phyloP scores from a whole-genome alignment of 1,284 basidiomycete genomes.

The Cystobasidium slooffiae region DNA sequence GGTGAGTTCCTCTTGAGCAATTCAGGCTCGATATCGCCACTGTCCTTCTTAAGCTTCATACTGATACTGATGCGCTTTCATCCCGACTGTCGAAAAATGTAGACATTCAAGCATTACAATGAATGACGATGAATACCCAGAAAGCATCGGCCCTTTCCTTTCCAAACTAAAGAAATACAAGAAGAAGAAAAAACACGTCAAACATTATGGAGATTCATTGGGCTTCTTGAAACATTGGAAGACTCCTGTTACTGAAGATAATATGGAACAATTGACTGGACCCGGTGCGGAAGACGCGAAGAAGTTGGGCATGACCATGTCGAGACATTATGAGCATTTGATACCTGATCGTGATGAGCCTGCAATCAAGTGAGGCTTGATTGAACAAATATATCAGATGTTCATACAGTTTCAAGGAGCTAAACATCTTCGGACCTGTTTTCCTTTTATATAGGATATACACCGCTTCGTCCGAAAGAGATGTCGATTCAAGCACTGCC shows the following conservation, averaged over 20 bases:
- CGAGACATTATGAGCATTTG: constrained; percentile 56
- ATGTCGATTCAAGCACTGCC: constrained; percentile 58
- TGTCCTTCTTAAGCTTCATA: neutral
- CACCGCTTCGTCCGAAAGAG: constrained; percentile 58
- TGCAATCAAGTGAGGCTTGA: constrained; percentile 39
- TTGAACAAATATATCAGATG: constrained; percentile 52
- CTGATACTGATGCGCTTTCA: neutral
- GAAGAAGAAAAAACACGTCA: constrained; percentile 48
- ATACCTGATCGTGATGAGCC: constrained; percentile 54
- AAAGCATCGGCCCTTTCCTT: constrained; percentile 59
- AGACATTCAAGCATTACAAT: constrained; percentile 58
- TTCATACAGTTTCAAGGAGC: neutral
- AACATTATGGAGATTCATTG: constrained; percentile 51
- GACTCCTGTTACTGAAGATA: constrained; percentile 65
- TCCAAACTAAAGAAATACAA: constrained; percentile 55
- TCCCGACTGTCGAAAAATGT: neutral
- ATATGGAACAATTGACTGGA: constrained; percentile 70
- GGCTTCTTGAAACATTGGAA: constrained; percentile 57
- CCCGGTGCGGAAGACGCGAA: constrained; percentile 57
- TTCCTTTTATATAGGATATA: constrained; percentile 54
- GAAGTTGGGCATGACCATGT: constrained; percentile 56
- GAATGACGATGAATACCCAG: constrained; percentile 60
- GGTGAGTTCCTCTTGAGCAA: constrained; percentile 2
- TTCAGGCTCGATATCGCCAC: neutral
- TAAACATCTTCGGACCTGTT: constrained; percentile 9